These are phyloP conservation scores for Aspergillus brasiliensis DNA, from an alignment of 2,329 filamentous ascomycete species.

Conservation along the genomic window DNA sequence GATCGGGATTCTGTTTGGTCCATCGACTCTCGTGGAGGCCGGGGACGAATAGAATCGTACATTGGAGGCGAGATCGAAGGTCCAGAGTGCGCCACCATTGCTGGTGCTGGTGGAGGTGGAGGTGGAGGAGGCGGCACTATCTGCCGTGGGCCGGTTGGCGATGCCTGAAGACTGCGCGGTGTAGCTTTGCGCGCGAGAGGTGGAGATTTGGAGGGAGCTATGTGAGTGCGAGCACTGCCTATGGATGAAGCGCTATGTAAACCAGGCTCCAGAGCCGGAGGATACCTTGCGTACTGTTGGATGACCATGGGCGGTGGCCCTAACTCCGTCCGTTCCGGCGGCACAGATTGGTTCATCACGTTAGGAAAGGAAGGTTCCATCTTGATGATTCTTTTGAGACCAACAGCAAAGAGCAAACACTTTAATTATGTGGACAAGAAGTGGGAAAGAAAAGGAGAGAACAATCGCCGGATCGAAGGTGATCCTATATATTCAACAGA, in stretches of 20 bases:
- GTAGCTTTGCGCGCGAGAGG: conserved; percentile 41
- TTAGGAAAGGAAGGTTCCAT: conserved; percentile 39
- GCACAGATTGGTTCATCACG: conserved; percentile 28
- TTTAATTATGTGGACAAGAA: not conserved
- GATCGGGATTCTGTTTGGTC: conserved; percentile 51
- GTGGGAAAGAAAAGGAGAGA: no score
- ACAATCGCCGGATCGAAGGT: not conserved
- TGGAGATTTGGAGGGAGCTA: conserved; percentile 38
- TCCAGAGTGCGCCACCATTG: conserved; percentile 31
- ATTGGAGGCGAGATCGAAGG: conserved; percentile 46
- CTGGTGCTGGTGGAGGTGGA: no score
- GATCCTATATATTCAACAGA: not conserved
- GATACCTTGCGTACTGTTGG: conserved; percentile 44
- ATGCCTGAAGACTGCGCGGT: conserved; percentile 42
- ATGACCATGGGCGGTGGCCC: conserved; percentile 33
- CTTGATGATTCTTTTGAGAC: not conserved
- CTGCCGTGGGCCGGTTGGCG: conserved; percentile 37
- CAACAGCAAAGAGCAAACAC: not conserved
- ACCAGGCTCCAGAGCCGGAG: conserved; percentile 36
- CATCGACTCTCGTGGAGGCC: conserved; percentile 32
- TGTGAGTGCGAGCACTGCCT: conserved; percentile 36
- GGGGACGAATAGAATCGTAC: conserved; percentile 34
- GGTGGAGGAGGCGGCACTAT: conserved; percentile 28
- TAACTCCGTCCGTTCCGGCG: conserved; percentile 27
- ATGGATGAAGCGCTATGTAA: conserved; percentile 42